These are phyloP conservation scores for Taphrina pruni DNA, from an alignment of 1,139 yeast species.

Conservation along the genomic window DNA sequence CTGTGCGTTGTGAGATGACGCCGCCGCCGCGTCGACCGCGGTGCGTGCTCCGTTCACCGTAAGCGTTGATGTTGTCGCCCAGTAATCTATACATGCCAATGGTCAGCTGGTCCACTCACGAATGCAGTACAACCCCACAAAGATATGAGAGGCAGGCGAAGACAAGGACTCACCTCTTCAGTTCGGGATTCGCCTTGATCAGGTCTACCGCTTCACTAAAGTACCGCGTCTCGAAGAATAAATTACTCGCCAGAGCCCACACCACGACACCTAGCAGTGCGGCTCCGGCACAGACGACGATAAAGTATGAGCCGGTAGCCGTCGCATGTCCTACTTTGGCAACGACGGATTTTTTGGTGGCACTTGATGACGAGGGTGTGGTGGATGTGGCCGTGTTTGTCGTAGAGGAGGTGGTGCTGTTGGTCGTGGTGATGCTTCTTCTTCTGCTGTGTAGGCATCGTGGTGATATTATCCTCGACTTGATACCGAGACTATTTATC, in stretches of 20 bases:
- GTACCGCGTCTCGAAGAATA: constrained; percentile 38
- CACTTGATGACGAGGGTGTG: not conserved
- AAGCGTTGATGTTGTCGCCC: constrained; percentile 31
- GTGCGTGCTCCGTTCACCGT: constrained; percentile 36
- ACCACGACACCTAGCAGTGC: constrained; percentile 36
- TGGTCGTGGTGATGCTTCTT: not conserved
- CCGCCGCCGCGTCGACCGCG: constrained; percentile 34
- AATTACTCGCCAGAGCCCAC: constrained; percentile 36
- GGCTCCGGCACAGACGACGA: constrained; percentile 32
- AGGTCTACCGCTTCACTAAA: constrained; percentile 44
- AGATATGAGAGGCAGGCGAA: no score
- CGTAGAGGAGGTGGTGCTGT: not conserved
- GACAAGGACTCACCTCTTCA: constrained; percentile 8
- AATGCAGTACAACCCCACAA: no score
- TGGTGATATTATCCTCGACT: no score
- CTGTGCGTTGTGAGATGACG: constrained; percentile 28
- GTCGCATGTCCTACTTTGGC: constrained; percentile 33
- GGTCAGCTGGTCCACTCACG: not conserved
- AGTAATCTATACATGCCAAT: constrained; percentile 6
- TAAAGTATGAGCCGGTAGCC: constrained; percentile 33
- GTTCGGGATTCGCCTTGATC: constrained; percentile 49
- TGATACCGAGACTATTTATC: no score
- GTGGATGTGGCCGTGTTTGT: constrained; percentile 4
- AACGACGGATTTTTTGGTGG: constrained; percentile 13
- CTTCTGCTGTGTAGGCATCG: no score